Evolutionary conservation across 2,329 filamentous ascomycete species (phyloP), one percentile per base, ranked within the genome.

Genomic region (Elsinoe necatrix): DNA sequence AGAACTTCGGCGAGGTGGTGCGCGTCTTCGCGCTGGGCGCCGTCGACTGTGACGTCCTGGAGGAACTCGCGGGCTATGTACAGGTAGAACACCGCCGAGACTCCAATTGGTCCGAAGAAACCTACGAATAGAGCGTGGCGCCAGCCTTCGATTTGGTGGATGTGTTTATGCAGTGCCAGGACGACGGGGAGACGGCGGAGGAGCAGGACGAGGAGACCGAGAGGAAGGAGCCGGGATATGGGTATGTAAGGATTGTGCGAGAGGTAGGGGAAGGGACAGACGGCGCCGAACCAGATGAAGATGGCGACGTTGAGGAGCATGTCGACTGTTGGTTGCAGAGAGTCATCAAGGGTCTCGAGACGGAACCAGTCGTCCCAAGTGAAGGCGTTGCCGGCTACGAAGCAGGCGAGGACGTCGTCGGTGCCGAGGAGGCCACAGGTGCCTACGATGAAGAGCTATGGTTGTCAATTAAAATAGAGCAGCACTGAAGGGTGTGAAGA

Each of bases 351-450:
- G 0, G 91, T 96, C 69, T 95, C 87, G 1, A 92, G 75, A 0
- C 91, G 85, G 71, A 95, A 96, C 89, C 89, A 95, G 71, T 95
- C 89, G 67, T 95, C 90, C 83, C 89, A 92, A 0, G 89, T 95
- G 63, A 96, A 95, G 0, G 81, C 82, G 65, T 95, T 95, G 1
- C 91, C 91, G 1, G 91, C 91, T 63, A 95, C 85, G 67, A 96
- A 96, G 72, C 89, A 95, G 1, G 91, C 90, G 5, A 96, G 77
- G 0, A 95, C 86, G 66, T 96, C 91, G 66, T 95, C 90, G 34
- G 84, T 92, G 1, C 89, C 90, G 50, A 95, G 80, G 77, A 95
- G 80, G 1, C 90, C 90, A 60, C 87, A 91, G 0, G 89, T 95
- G 0, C 90, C 90, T 0, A 89, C 80, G 55, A 95, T 87, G 66